Conservation (phyloP, 2,329 filamentous ascomycete species). For the Helotiales sp. region DNA sequence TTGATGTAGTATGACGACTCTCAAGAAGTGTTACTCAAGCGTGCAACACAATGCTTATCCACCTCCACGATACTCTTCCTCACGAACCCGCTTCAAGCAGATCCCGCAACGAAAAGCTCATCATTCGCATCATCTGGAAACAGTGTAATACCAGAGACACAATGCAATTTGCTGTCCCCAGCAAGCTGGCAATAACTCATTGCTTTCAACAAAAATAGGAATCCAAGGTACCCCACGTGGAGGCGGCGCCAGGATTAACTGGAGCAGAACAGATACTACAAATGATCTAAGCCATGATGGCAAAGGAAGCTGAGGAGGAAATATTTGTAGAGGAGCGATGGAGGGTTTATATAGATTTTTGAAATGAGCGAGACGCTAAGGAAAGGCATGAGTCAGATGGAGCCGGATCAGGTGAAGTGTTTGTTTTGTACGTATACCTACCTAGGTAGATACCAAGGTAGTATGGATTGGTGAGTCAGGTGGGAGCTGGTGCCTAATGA, state of each 20-base stretch:
- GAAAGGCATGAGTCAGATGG: too few relatives aligned
- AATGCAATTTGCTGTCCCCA: constrained; percentile 54
- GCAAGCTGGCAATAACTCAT: constrained; percentile 65
- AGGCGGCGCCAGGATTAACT: constrained; percentile 60
- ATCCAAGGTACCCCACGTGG: constrained; percentile 3
- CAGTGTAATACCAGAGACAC: constrained; percentile 78
- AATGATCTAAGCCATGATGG: constrained; percentile 55
- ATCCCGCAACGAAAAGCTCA: constrained; percentile 54
- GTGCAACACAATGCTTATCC: too few relatives aligned
- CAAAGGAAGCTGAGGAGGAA: constrained; percentile 13
- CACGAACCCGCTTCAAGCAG: constrained; percentile 52
- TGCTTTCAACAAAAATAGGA: constrained; percentile 57
- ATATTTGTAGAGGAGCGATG: background rate
- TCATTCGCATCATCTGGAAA: constrained; percentile 65
- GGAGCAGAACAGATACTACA: constrained; percentile 72
- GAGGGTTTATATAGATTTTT: constrained; percentile 8
- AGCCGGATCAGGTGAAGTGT: too few relatives aligned
- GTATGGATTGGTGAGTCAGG: too few relatives aligned
- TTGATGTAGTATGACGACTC: too few relatives aligned
- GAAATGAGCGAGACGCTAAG: too few relatives aligned
- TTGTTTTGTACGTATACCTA: too few relatives aligned
- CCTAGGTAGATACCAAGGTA: too few relatives aligned
- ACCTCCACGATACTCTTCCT: too few relatives aligned
- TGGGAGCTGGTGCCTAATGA: too few relatives aligned
- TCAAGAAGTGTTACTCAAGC: too few relatives aligned